Base-by-base conservation (phyloP, 306 rosid genomes). In the Alnus glutinosa region DNA sequence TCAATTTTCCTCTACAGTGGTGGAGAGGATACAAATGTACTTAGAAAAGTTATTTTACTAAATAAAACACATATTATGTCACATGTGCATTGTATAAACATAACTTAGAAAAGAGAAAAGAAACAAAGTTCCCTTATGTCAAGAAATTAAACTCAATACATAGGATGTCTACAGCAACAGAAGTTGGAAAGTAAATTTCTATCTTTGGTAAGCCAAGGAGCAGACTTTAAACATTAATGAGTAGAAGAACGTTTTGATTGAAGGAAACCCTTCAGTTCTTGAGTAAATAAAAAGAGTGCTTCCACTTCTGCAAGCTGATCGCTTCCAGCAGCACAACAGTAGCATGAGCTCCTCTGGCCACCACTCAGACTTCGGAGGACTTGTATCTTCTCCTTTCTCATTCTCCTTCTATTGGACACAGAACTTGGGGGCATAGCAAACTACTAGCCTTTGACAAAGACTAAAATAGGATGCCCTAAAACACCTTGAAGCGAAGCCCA, bases 1-100 rank as follows among this genome's bases (percentile, higher is more conserved):
- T 93, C 96, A 79, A 91, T 89, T 86, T 74, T 34, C 85, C 70
- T 95, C 98, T 95, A 87, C 74, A 86, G 83, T 63, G 70, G 66
- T 47, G 61, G 58, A 46, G 61, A 82, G 55, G 8, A 83, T 15
- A 34, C 44, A 70, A 63, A 62, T 49, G 52, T 62, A 71, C 47
- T 79, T 74, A 78, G 8, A 77, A 75, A 63, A 46, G 71, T 86
- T 77, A 83, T 77, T 57, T 48, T 55, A 76, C 37, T 2, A 79
- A 59, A 69, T n/a, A 73, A 39, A 28, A 70, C 67, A 42, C 54
- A 55, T 13, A 80, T 49, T 34, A 44, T 19, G 16, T 75, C 71
- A 59, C 12, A 23, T 37, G 55, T 30, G 70, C 73, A 78, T 47
- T 61, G 67, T 47, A 77, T 72, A 64, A 57, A 73, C 72, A 36